phyloP scores from a whole-genome alignment of 2,329 filamentous ascomycete species.

The Xylaria sp. region DNA sequence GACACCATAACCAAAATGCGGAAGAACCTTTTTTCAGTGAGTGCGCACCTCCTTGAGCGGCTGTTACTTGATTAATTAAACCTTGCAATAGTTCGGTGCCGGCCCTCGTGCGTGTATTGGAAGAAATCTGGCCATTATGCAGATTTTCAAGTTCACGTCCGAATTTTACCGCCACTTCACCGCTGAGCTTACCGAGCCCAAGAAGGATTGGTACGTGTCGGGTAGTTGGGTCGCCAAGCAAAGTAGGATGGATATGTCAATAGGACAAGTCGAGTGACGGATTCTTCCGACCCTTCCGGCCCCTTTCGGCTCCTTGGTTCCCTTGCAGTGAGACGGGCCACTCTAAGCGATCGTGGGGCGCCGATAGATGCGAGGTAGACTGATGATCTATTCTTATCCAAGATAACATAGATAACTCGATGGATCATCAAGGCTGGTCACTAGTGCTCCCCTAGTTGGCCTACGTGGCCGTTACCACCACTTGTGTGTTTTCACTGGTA shows the following conservation, averaged over 20 bases:
- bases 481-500: no score
- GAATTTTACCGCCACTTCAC: slow-evolving; percentile 4
- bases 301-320: no score
- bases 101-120: slow-evolving; percentile 13
- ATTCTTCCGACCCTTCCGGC: no score
- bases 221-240: slow-evolving; percentile 4
- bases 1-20: neutral
- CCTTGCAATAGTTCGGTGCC: slow-evolving; percentile 13
- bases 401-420: no score
- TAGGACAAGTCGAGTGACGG: no score
- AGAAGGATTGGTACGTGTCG: slow-evolving; percentile 9
- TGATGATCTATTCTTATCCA: no score
- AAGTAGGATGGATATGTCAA: neutral
- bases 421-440: no score
- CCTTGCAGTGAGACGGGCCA: no score
- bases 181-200: neutral
- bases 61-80: neutral
- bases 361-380: no score
- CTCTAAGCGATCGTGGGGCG: no score
- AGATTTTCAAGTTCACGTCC: slow-evolving; percentile 2
- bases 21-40: neutral
- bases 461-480: no score
- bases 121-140: slow-evolving; percentile 2
- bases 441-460: no score
- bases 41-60: neutral